These are phyloP conservation scores for Neospermospora avenae DNA, from an alignment of 2,329 filamentous ascomycete species.

Conservation along the genomic window DNA sequence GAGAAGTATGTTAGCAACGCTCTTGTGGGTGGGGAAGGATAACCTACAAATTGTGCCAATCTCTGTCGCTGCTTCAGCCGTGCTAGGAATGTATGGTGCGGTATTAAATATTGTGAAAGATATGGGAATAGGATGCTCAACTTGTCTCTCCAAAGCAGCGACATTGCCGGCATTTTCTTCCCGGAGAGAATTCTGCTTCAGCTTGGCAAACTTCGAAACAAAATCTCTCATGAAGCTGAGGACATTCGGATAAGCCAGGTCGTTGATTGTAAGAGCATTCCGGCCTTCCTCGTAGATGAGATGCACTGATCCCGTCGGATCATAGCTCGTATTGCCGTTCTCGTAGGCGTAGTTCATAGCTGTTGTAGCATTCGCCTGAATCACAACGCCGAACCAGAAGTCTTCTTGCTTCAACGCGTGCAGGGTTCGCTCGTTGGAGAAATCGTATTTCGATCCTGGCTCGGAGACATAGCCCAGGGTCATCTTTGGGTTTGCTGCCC, in stretches of 20 bases:
- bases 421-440: slow-evolving; percentile 9
- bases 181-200: slow-evolving; percentile 16
- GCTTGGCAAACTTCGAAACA: slow-evolving; percentile 17
- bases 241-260: slow-evolving; percentile 12
- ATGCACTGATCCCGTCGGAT: slow-evolving; percentile 15
- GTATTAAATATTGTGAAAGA: slow-evolving; percentile 16
- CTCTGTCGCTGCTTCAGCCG: slow-evolving; percentile 21
- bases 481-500: slow-evolving; percentile 8
- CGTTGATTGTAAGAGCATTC: slow-evolving; percentile 18
- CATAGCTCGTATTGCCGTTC: slow-evolving; percentile 12
- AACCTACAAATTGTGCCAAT: slow-evolving; percentile 24
- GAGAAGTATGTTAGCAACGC: background rate
- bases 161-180: slow-evolving; percentile 7
- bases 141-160: slow-evolving; percentile 15
- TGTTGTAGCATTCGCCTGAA: slow-evolving; percentile 20
- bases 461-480: slow-evolving; percentile 18
- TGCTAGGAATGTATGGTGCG: slow-evolving; percentile 18
- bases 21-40: background rate
- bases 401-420: slow-evolving; percentile 17
- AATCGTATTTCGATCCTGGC: slow-evolving; percentile 9
- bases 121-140: slow-evolving; percentile 12
- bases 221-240: slow-evolving; percentile 17
- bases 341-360: slow-evolving; percentile 22
- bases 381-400: slow-evolving; percentile 21
- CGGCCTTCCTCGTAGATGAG: slow-evolving; percentile 21